Conservation (phyloP, 192 early-diverging fungal species). For the Fimicolochytrium jonesii region DNA sequence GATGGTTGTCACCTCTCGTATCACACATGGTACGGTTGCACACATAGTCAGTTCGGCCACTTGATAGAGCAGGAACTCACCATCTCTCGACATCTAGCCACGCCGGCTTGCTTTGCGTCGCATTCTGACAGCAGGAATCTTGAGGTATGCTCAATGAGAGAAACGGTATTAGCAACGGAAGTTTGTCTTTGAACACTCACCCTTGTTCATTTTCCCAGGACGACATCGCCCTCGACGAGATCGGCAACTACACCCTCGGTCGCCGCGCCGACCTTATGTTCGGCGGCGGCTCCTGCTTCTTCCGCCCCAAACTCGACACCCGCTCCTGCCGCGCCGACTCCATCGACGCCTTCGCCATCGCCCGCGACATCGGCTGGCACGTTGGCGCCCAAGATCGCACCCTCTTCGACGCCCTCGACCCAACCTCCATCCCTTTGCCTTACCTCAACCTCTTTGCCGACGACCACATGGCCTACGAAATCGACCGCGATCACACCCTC, state of each 20-base stretch:
- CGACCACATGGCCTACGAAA: slow-evolving; percentile 89
- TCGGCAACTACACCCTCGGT: slow-evolving; percentile 85
- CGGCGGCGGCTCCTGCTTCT: slow-evolving; percentile 89
- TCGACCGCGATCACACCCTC: slow-evolving; percentile 65
- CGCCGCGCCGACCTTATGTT: slow-evolving; percentile 81
- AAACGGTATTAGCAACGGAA: no score
- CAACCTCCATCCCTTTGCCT: slow-evolving; percentile 47
- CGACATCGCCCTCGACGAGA: slow-evolving; percentile 83
- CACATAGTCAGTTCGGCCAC: no score
- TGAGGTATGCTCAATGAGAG: slow-evolving; percentile 33
- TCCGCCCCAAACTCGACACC: slow-evolving; percentile 62
- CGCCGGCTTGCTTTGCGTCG: slow-evolving; percentile 56
- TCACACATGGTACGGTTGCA: slow-evolving; percentile 77
- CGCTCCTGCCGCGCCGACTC: slow-evolving; percentile 76
- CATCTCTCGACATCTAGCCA: slow-evolving; percentile 37
- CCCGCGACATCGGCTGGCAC: slow-evolving; percentile 57
- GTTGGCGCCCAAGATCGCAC: background rate
- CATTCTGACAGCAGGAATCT: slow-evolving; percentile 73
- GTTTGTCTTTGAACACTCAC: no score
- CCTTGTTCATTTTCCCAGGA: slow-evolving; percentile 57
- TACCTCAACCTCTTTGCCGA: slow-evolving; percentile 70
- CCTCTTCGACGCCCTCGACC: slow-evolving; percentile 9
- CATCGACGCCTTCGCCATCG: slow-evolving; percentile 57
- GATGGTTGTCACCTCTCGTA: slow-evolving; percentile 86
- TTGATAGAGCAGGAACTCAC: no score